Percentiles rank a stretch among this genome's conserved stretches.
Evolutionary conservation across 2,329 filamentous ascomycete species (phyloP).

Genomic region (Catunica adiposa): DNA sequence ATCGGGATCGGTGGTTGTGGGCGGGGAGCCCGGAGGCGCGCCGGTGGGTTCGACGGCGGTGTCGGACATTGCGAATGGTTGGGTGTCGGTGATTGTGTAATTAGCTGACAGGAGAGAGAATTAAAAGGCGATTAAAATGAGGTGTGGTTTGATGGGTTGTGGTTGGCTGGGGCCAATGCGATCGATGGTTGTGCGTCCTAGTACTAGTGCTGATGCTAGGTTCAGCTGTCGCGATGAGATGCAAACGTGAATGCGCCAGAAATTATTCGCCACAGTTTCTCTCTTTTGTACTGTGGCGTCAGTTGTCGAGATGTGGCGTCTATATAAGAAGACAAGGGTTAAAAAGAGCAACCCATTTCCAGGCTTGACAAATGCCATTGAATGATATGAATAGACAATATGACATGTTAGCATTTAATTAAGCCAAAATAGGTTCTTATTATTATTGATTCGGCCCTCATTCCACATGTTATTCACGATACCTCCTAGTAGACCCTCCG

Average conservation of each 20-base stretch:
- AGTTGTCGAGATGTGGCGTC: too few relatives aligned
- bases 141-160: background rate
- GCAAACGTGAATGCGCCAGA: background rate
- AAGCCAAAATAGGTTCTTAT: too few relatives aligned
- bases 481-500: background rate
- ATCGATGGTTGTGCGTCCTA: background rate
- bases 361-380: too few relatives aligned
- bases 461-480: too few relatives aligned
- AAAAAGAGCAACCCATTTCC: too few relatives aligned
- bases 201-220: background rate
- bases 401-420: too few relatives aligned
- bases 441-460: too few relatives aligned
- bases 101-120: too few relatives aligned
- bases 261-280: background rate
- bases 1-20: background rate
- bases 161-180: background rate
- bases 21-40: background rate
- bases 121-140: too few relatives aligned
- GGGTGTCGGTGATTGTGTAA: background rate
- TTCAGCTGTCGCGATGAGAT: background rate
- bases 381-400: too few relatives aligned
- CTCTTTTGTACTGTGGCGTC: background rate
- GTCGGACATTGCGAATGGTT: slow-evolving; percentile 4
- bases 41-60: background rate
- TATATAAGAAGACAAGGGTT: too few relatives aligned